A percentile compares a stretch with the other conserved stretches of the same genome.
Evolutionary conservation across 2,329 filamentous ascomycete genomes (phyloP).

Genomic region (Neoscytalidium dimidiatum): DNA sequence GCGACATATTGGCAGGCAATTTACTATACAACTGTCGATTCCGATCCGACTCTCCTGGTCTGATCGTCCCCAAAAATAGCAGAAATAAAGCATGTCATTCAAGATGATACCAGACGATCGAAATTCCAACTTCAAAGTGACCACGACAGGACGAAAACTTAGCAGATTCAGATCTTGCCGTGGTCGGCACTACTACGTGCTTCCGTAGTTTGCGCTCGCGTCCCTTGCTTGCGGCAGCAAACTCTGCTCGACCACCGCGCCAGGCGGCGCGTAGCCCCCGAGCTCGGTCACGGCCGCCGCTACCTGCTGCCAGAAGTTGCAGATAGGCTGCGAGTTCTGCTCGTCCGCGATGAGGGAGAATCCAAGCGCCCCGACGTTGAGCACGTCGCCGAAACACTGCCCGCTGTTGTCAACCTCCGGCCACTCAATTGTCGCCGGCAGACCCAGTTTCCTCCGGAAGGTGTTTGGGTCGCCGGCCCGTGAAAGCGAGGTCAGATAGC

Average conservation of each 20-base stretch:
- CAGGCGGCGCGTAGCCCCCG: background rate
- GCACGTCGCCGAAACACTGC: background rate
- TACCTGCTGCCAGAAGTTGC: background rate
- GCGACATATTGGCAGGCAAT: background rate
- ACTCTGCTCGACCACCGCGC: background rate
- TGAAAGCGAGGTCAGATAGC: background rate
- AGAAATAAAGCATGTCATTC: background rate
- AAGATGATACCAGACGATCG: background rate
- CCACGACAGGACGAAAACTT: background rate
- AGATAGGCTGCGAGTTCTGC: background rate
- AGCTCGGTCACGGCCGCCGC: background rate
- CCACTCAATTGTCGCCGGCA: conserved; percentile 1
- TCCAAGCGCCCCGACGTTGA: background rate
- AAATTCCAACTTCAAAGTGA: background rate
- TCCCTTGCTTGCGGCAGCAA: background rate
- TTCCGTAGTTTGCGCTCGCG: background rate
- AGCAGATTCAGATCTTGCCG: background rate
- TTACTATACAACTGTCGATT: background rate
- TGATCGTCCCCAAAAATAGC: background rate
- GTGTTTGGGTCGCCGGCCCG: conserved; percentile 2
- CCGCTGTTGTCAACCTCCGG: background rate
- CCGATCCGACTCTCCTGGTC: background rate
- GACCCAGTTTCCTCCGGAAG: background rate
- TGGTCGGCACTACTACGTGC: background rate
- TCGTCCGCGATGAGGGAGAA: background rate